Conservation (phyloP, 2,329 filamentous ascomycete genomes). For the Lachnellula subtilissima region DNA sequence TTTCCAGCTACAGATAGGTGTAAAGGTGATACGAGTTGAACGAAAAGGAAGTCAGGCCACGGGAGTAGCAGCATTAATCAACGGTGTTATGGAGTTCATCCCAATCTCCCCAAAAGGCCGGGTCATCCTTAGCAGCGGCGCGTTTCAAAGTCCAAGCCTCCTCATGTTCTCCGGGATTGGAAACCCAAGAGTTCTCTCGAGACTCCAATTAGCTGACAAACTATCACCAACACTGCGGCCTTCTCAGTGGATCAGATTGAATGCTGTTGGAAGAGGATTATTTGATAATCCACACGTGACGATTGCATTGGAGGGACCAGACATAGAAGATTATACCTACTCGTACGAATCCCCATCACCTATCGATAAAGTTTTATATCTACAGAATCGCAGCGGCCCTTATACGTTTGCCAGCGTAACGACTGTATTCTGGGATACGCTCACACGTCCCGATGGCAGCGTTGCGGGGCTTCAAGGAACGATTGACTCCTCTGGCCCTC, state of each 20-base stretch:
- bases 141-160: conserved; percentile 47
- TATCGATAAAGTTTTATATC: conserved; percentile 42
- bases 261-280: conserved; percentile 43
- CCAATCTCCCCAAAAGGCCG: conserved; percentile 16
- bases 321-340: conserved; percentile 44
- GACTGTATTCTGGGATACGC: conserved; percentile 47
- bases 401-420: conserved; percentile 50
- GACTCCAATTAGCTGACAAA: conserved; percentile 34
- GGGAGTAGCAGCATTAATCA: conserved; percentile 34
- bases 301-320: conserved; percentile 41
- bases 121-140: conserved; percentile 46
- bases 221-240: conserved; percentile 30
- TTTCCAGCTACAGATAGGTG: conserved; percentile 42
- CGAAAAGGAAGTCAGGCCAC: conserved; percentile 37
- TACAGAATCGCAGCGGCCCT: conserved; percentile 44
- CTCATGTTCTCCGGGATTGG: conserved; percentile 49
- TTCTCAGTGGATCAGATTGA: conserved; percentile 44
- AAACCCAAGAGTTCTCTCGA: conserved; percentile 25
- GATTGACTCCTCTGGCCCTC: conserved; percentile 41
- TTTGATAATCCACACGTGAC: conserved; percentile 55
- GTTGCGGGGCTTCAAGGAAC: conserved; percentile 47
- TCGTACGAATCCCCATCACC: conserved; percentile 40
- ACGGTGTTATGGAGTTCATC: conserved; percentile 24
- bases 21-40: conserved; percentile 40
- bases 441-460: conserved; percentile 39